Evolutionary conservation across 2,329 filamentous ascomycete species (phyloP), one percentile per base, ranked within the genome.

Genomic region (Alternaria hordeiaustralica): DNA sequence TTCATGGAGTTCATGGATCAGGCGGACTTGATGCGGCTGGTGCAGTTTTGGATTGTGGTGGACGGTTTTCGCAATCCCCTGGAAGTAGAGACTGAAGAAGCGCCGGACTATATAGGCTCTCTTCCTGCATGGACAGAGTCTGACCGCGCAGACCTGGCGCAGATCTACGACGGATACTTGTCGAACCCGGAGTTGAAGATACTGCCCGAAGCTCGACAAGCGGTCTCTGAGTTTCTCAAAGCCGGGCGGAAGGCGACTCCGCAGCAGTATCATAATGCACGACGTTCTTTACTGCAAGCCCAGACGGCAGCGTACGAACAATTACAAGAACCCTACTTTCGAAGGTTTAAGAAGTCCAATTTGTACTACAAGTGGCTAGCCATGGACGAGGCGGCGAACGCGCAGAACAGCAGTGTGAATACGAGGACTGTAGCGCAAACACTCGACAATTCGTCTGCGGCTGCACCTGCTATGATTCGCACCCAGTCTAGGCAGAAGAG

Each of bases 1-100:
- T 98, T 99, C 82, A 99, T 99, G 96, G 96, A 99, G 78, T 98
- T 94, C 75, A 99, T 99, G 96, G 96, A 99, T 78, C 90, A 96
- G 45, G 92, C 94, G 76, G 87, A 87, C 15, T 85, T 95, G 25
- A 95, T 98, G 90, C 87, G 92, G 13, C 83, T 97, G 50, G 94
- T 99, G 6, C 96, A 99, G 75, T 99, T 98, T 79, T 99, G 95
- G 94, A 90, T 99, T 44, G 96, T 98, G 4, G 96, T 98, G 6
- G 96, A 99, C 81, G 95, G 96, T 0, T 93, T 98, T 71, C 91
- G 96, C 45, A 97, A 96, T 71, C 96, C 96, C 0, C 83, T 99
- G 3, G 96, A 99, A 80, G 92, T 95, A 68, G 91, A 92, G 72
- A 90, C 90, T 36, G 90, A 90, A 20, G 82, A 89, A 26, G 85